Evolutionary conservation across 768 basidiomycete species (phyloP).

Genomic region (Suillus discolor): DNA sequence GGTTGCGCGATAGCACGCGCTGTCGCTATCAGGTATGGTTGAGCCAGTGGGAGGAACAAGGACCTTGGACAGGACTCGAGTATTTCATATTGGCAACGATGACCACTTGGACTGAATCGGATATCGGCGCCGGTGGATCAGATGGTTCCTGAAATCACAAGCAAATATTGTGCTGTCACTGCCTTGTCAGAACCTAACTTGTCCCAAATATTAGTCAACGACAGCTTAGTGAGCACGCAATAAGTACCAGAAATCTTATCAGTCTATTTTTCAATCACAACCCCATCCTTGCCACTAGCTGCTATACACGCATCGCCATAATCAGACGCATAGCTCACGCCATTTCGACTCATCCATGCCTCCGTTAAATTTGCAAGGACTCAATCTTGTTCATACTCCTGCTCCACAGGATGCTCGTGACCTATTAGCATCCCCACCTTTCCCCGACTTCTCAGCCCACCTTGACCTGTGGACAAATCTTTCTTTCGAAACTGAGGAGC

Average conservation of each 20-base stretch:
- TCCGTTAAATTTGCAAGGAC: conserved; percentile 70
- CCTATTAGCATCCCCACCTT: conserved; percentile 61
- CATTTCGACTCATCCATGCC: conserved; percentile 52
- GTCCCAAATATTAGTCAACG: conserved; percentile 5
- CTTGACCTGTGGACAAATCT: conserved; percentile 86
- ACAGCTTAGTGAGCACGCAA: conserved; percentile 17
- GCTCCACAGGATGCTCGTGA: conserved; percentile 51
- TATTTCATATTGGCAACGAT: no score
- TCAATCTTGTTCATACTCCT: conserved; percentile 71
- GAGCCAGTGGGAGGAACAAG: no score
- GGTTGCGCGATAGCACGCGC: background rate
- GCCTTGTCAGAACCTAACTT: background rate
- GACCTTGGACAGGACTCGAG: no score
- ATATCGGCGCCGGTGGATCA: no score
- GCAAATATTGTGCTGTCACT: conserved; percentile 1
- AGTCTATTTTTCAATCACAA: conserved; percentile 15
- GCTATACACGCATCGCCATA: conserved; percentile 8
- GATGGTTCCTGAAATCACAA: conserved; percentile 1
- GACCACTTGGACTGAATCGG: no score
- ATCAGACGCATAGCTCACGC: background rate
- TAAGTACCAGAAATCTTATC: conserved; percentile 17
- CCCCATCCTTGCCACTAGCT: background rate
- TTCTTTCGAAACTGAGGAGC: conserved; percentile 72
- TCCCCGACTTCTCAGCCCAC: conserved; percentile 75
- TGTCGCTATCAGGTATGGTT: no score